Percentiles rank a stretch among this genome's conserved stretches.
Evolutionary conservation across 129 eudicot genomes (phyloP).

Genomic region (Flaveria sonorensis): DNA sequence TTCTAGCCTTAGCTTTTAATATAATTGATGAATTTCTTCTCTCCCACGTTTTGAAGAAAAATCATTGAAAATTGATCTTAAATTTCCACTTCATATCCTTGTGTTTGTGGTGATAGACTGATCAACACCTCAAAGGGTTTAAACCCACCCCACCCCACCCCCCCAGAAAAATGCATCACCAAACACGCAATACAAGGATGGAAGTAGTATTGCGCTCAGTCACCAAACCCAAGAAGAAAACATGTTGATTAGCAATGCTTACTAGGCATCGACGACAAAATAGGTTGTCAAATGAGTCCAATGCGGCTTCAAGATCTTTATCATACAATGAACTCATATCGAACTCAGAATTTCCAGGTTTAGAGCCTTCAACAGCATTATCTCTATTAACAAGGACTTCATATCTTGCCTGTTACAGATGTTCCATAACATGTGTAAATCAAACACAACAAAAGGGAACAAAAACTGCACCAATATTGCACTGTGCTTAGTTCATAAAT

Average conservation of each 20-base stretch:
- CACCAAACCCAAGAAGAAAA: constrained; percentile 18
- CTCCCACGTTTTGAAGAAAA: no score
- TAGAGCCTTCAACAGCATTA: constrained; percentile 39
- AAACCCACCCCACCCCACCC: neutral
- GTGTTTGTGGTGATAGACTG: no score
- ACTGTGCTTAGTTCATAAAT: constrained; percentile 47
- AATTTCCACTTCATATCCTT: no score
- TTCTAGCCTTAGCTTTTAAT: constrained; percentile 5
- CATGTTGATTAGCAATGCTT: constrained; percentile 31
- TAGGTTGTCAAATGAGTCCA: constrained; percentile 95
- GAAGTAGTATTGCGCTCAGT: constrained; percentile 5
- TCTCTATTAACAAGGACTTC: constrained; percentile 65
- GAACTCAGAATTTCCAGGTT: constrained; percentile 46
- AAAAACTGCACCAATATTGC: constrained; percentile 59
- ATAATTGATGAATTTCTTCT: neutral
- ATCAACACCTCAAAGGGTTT: no score
- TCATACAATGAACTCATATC: constrained; percentile 64
- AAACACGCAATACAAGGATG: constrained; percentile 14
- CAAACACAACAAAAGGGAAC: constrained; percentile 50
- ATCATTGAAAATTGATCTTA: no score
- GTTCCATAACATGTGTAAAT: constrained; percentile 62
- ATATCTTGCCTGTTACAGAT: constrained; percentile 86
- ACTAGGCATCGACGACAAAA: constrained; percentile 99
- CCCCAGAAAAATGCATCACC: neutral
- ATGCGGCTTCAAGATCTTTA: constrained; percentile 90